A percentile compares a stretch with the other conserved stretches of the same genome.
phyloP scores from a whole-genome alignment of 352 stramenopile species.

The Phytophthora tubulina region DNA sequence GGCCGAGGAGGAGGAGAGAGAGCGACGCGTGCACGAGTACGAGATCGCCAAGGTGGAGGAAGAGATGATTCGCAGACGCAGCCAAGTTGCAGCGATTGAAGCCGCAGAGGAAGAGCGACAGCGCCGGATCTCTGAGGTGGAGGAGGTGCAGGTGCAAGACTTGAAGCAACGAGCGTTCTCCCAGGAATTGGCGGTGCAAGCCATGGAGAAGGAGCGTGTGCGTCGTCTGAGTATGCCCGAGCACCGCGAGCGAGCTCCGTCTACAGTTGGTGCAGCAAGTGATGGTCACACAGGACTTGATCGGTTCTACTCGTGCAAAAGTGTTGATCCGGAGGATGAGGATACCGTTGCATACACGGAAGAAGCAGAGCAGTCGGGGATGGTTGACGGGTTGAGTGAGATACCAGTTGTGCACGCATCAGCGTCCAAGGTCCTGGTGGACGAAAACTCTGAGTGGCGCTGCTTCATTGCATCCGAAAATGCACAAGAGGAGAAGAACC shows the following conservation, averaged over 20 bases:
- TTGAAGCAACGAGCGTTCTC: slow-evolving; percentile 43
- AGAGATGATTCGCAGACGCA: slow-evolving; percentile 63
- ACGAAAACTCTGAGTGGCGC: slow-evolving; percentile 69
- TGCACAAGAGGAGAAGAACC: slow-evolving; percentile 68
- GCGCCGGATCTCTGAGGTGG: slow-evolving; percentile 55
- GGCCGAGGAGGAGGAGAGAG: slow-evolving; percentile 68
- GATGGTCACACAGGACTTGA: slow-evolving; percentile 24
- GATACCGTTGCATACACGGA: not conserved
- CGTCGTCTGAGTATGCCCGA: slow-evolving; percentile 63
- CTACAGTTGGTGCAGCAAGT: not conserved
- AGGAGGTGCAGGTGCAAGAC: slow-evolving; percentile 29
- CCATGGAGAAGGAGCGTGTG: slow-evolving; percentile 68
- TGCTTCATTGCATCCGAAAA: slow-evolving; percentile 74
- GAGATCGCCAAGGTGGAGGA: slow-evolving; percentile 73
- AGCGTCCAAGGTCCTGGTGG: slow-evolving; percentile 66
- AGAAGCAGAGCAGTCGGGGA: not conserved
- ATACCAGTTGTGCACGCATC: slow-evolving; percentile 68
- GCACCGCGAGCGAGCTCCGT: slow-evolving; percentile 48
- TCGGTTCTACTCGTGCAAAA: slow-evolving; percentile 42
- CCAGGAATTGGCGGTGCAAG: slow-evolving; percentile 49
- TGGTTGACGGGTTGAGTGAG: slow-evolving; percentile 52
- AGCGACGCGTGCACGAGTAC: slow-evolving; percentile 70
- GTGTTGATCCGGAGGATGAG: slow-evolving; percentile 23
- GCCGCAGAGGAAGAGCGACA: slow-evolving; percentile 59
- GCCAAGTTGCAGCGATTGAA: slow-evolving; percentile 46